Conservation (phyloP, 2,329 filamentous ascomycete species). For the Rachicladosporium sp. region DNA sequence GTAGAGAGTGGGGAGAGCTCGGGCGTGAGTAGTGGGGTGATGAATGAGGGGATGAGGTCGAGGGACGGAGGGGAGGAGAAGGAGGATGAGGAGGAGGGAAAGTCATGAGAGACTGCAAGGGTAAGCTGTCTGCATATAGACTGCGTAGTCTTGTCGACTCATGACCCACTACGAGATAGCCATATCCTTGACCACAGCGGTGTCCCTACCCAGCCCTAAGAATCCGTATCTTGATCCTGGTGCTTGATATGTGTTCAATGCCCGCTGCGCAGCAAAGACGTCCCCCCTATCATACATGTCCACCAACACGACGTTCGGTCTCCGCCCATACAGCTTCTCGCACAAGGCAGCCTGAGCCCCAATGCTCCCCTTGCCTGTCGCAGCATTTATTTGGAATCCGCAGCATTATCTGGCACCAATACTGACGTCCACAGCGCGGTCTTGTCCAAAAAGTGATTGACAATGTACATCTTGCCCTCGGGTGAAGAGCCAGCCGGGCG, state of each 20-base stretch:
- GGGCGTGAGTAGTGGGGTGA: slow-evolving; percentile 10
- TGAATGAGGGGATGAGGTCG: slow-evolving; percentile 1
- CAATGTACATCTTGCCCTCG: slow-evolving; percentile 32
- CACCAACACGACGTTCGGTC: slow-evolving; percentile 31
- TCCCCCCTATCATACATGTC: slow-evolving; percentile 35
- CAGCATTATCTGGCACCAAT: slow-evolving; percentile 29
- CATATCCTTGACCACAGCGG: no score
- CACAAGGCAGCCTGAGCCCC: slow-evolving; percentile 30
- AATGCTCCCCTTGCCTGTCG: slow-evolving; percentile 33
- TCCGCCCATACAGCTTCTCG: slow-evolving; percentile 24
- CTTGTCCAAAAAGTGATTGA: slow-evolving; percentile 37
- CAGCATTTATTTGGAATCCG: slow-evolving; percentile 32
- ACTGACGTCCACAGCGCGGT: slow-evolving; percentile 27
- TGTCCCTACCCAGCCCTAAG: no score
- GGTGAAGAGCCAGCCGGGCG: slow-evolving; percentile 27
- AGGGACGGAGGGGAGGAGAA: slow-evolving; percentile 3
- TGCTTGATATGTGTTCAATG: slow-evolving; percentile 21
- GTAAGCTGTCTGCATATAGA: no score
- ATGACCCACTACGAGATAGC: no score
- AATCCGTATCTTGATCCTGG: no score
- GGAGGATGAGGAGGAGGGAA: slow-evolving; percentile 4
- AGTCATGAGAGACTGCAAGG: slow-evolving; percentile 12
- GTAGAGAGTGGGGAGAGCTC: slow-evolving; percentile 13
- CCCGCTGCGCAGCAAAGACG: slow-evolving; percentile 28
- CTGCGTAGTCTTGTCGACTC: no score